Conservation (phyloP, 2,329 filamentous ascomycete genomes). For the Dactylellina leptospora region DNA sequence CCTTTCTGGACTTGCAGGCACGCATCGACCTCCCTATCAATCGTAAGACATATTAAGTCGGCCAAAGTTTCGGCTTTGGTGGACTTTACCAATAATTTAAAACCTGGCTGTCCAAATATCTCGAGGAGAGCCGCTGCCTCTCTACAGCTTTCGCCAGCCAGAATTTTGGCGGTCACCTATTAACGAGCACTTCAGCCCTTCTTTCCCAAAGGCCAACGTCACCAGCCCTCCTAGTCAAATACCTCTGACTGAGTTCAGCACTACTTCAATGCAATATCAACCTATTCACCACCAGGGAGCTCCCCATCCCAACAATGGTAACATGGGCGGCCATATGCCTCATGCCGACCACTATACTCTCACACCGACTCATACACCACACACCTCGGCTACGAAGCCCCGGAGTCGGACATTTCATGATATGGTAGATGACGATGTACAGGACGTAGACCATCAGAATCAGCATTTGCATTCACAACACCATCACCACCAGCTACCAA, state of each 20-base stretch:
- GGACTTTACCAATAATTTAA: slow-evolving; percentile 49
- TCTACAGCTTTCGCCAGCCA: slow-evolving; percentile 50
- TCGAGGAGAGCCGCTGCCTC: slow-evolving; percentile 51
- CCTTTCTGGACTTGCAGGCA: slow-evolving; percentile 29
- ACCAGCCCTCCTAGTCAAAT: slow-evolving; percentile 48
- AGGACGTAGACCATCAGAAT: slow-evolving; percentile 55
- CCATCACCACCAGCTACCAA: slow-evolving; percentile 57
- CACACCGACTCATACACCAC: slow-evolving; percentile 48
- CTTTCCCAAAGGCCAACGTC: slow-evolving; percentile 45
- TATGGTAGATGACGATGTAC: slow-evolving; percentile 56
- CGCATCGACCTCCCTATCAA: slow-evolving; percentile 48
- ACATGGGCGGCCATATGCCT: slow-evolving; percentile 45
- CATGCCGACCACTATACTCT: slow-evolving; percentile 50
- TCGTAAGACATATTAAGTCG: slow-evolving; percentile 33
- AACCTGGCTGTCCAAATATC: slow-evolving; percentile 54
- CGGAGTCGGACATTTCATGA: slow-evolving; percentile 51
- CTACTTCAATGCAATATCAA: slow-evolving; percentile 50
- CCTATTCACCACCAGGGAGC: slow-evolving; percentile 47
- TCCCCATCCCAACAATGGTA: slow-evolving; percentile 48
- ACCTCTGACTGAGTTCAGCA: slow-evolving; percentile 49
- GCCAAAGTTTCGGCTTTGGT: slow-evolving; percentile 54
- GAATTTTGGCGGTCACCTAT: slow-evolving; percentile 53
- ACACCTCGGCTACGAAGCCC: slow-evolving; percentile 49
- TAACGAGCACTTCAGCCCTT: slow-evolving; percentile 51
- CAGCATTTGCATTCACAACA: slow-evolving; percentile 54